phyloP scores from a whole-genome alignment of 2,329 filamentous ascomycete genomes.

The Talaromyces sp. region DNA sequence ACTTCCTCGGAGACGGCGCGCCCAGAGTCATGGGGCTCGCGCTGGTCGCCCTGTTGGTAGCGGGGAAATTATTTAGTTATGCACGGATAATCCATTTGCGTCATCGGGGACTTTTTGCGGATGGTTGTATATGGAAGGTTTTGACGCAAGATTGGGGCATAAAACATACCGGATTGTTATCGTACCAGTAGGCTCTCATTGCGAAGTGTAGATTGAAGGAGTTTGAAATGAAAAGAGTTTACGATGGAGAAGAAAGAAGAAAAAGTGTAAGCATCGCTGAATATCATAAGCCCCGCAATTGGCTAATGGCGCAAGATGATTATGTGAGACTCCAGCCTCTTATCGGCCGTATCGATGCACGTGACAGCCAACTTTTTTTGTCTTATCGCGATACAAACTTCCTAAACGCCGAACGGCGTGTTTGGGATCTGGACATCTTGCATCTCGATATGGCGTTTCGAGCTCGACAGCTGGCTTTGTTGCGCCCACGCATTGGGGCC shows the following conservation, averaged over 20 bases:
- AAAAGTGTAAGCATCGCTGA: constrained; percentile 13
- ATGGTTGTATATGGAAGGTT: not conserved
- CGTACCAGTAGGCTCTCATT: constrained; percentile 75
- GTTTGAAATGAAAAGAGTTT: not conserved
- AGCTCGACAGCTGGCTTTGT: constrained; percentile 30
- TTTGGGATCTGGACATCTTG: not conserved
- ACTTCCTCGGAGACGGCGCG: constrained; percentile 65
- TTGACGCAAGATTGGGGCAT: constrained; percentile 3
- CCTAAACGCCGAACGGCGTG: not conserved
- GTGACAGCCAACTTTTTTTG: constrained; percentile 17
- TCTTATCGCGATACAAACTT: constrained; percentile 19
- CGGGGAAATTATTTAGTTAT: constrained; percentile 8
- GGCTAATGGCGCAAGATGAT: constrained; percentile 30
- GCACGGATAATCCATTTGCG: constrained; percentile 8
- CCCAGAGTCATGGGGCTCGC: constrained; percentile 84
- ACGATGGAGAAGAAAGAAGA: not conserved
- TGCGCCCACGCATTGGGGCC: constrained; percentile 30
- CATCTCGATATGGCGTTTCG: constrained; percentile 38
- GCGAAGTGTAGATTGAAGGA: constrained; percentile 1
- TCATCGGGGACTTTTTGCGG: constrained; percentile 4
- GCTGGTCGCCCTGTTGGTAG: constrained; percentile 80
- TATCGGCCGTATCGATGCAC: constrained; percentile 20
- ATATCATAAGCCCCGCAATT: constrained; percentile 36
- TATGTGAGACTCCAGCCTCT: constrained; percentile 18
- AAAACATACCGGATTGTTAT: constrained; percentile 61